These are phyloP conservation scores for Zygotorulaspora sp. DNA, from an alignment of 805 yeast species.

Conservation along the genomic window DNA sequence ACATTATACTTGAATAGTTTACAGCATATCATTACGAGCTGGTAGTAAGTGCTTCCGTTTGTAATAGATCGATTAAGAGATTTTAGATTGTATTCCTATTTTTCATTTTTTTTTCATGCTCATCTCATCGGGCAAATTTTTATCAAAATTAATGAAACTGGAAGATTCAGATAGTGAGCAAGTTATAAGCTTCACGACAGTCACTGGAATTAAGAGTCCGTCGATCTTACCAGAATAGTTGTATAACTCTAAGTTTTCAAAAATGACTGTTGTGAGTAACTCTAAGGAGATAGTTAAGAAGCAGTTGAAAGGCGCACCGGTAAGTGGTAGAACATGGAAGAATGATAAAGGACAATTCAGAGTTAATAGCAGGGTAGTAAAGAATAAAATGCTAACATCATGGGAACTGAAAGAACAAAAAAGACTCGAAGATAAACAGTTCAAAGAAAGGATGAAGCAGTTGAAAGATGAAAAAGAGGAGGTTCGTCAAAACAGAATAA, in stretches of 20 bases:
- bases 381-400: conserved; percentile 40
- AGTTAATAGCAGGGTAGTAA: conserved; percentile 55
- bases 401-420: conserved; percentile 68
- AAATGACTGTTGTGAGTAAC: conserved; percentile 7
- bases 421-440: conserved; percentile 58
- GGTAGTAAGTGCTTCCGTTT: too few relatives aligned
- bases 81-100: too few relatives aligned
- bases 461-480: conserved; percentile 74
- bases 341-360: conserved; percentile 62
- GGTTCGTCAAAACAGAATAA: conserved; percentile 49
- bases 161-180: neutral
- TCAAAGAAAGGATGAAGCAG: conserved; percentile 64
- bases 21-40: too few relatives aligned
- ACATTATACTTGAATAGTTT: too few relatives aligned
- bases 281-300: neutral
- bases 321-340: conserved; percentile 74
- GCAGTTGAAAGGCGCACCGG: conserved; percentile 43
- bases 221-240: too few relatives aligned
- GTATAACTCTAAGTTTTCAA: neutral
- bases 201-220: too few relatives aligned
- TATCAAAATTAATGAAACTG: neutral
- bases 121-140: conserved; percentile 4
- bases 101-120: neutral
- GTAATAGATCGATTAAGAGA: too few relatives aligned
- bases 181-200: too few relatives aligned